Base-by-base conservation (phyloP, 2,329 filamentous ascomycete genomes). In the Penicillium olsonii region DNA sequence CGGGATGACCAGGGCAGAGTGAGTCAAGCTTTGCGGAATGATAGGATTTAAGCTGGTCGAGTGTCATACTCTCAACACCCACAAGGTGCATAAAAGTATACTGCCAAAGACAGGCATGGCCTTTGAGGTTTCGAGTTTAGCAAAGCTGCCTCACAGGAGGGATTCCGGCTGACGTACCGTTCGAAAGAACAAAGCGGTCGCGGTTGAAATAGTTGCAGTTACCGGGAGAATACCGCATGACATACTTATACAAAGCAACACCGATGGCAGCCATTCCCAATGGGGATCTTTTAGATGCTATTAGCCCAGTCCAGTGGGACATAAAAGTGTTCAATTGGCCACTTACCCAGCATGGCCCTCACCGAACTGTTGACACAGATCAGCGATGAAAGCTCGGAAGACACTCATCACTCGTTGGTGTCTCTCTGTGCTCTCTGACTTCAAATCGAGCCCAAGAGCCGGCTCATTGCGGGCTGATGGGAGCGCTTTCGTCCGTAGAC, bases 311-410 rank as follows among this genome's bases (percentile, higher is more conserved):
- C 12, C 24, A 5, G 24, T 39, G 1, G 33, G 50, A 72, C 10
- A 11, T 29, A 29, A 29, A 29, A 26, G 24, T n/a, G 22, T 24
- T 24, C 22, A 10, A 29, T 1, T 12, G 27, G 6, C 27, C 27
- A 29, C 10, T 58, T 68, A 83, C 79, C 83, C 84, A 27, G 83
- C 84, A 60, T 87, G 84, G 0, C 84, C 84, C 27, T 83, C 83
- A 56, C 80, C 80, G 68, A 85, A 87, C 56, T 87, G 83, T 63
- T 87, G 78, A 56, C 83, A 85, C 7, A 87, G 67, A 63, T 87
- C 84, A 42, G 84, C 83, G 49, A 87, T 83, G 38, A 87, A 68
- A 38, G 78, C 71, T 47, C 84, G 73, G 61, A 85, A 85, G 14
- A 78, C 78, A 52, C 75, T 76, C 45, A 86, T 65, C 4, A 84